Base-by-base conservation (phyloP, 257 asterid species). In the Apocynum venetum region DNA sequence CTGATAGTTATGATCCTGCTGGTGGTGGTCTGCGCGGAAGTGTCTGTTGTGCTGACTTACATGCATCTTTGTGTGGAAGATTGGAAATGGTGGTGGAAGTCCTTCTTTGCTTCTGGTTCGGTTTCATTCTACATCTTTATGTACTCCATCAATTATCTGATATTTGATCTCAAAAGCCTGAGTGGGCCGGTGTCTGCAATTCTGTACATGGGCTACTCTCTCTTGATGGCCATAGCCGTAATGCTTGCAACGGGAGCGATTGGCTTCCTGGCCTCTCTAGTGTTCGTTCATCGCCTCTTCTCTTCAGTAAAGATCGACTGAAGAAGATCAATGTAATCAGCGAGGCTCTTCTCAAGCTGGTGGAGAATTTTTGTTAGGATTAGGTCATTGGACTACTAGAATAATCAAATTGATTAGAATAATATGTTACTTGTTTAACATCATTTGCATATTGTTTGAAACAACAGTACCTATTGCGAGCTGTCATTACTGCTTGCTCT, bases 1-100 rank as follows among this genome's bases (percentile, higher is more conserved):
- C 74, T 79, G 9, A 48, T 79, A 60, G 82, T 79, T 20, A 31
- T 79, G 65, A 10, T 61, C 43, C 52, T 79, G 7, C 43, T 79
- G 14, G 73, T 79, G 31, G 76, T 72, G 31, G 82, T 79, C 12
- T 79, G 82, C 2, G 74, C 82, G 7, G 82, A 79, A 55, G 82
- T 79, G 4, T 79, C 82, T 1, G 72, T 79, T 1, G 82, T 79
- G 10, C 65, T 79, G 35, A 79, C 82, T 0, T 79, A 79, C 53
- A 72, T 79, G 82, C 82, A 79, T 20, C 82, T 79, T 3, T 79
- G 82, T 8, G 78, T 72, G 52, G 82, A 79, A 68, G 82, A 79
- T 12, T 79, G 82, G 82, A 66, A 47, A 76, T 79, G 82, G 82
- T 79, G 78, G 82, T 79, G 82, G 82, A 79, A 79, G n/a, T 63